A percentile compares a stretch with the other conserved stretches of the same genome.
Conservation (phyloP, 345 rosid species). For the Eucalyptus marginata region DNA sequence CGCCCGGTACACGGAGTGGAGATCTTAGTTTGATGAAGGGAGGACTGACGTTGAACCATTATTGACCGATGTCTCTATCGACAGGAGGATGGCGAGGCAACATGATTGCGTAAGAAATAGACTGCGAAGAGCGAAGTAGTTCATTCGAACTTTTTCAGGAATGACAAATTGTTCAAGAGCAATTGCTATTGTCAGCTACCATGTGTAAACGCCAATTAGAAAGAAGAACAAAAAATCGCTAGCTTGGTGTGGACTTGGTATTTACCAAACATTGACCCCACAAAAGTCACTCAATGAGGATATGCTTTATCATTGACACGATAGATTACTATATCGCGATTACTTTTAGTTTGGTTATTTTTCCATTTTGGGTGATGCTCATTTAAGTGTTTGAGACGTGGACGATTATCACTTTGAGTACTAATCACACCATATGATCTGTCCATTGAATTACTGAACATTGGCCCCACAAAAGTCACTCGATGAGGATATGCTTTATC, state of each 20-base stretch:
- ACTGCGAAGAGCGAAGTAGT: neutral
- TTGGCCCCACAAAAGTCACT: neutral
- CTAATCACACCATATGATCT: neutral
- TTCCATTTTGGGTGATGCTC: neutral
- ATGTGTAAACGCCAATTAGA: too few relatives aligned
- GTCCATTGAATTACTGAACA: neutral
- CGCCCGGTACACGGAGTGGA: neutral
- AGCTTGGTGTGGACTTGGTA: neutral
- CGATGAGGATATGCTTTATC: neutral
- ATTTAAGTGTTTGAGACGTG: neutral
- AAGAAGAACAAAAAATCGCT: neutral
- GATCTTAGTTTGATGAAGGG: neutral
- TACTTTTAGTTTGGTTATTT: neutral
- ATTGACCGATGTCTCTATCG: neutral
- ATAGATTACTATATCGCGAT: neutral
- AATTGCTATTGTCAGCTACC: neutral
- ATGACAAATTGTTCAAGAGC: neutral
- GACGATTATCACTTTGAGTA: neutral
- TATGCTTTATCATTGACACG: neutral
- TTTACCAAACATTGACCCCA: neutral
- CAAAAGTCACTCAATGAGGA: neutral
- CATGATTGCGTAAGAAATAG: neutral
- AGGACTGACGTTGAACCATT: neutral
- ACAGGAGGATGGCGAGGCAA: neutral
- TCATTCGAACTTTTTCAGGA: neutral